Conservation (phyloP, 768 basidiomycete genomes). For the Cantharellus cinnabarinus region DNA sequence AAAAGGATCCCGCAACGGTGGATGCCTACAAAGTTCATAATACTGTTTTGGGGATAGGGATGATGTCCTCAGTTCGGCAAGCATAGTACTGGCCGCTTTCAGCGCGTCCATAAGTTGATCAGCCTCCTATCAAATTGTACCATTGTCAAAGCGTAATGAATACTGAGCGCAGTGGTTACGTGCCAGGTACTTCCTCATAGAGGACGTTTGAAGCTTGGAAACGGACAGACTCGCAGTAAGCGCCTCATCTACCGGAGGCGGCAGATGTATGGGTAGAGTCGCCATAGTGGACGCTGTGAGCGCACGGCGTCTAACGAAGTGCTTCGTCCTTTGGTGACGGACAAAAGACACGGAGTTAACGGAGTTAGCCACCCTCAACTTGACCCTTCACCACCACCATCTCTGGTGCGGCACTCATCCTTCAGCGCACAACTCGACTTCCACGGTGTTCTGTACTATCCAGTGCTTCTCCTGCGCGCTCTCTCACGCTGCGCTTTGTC, state of each 20-base stretch:
- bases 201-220: slow-evolving; percentile 6
- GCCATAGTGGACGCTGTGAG: background rate
- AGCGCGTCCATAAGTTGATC: slow-evolving; percentile 98
- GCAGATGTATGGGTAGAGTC: slow-evolving; percentile 1
- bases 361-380: background rate
- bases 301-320: background rate
- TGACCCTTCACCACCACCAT: background rate
- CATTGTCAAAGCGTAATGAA: background rate
- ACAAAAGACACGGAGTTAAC: background rate
- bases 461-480: too few species aligned
- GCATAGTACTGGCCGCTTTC: slow-evolving; percentile 93
- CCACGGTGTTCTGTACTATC: too few species aligned
- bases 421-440: too few species aligned
- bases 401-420: too few species aligned
- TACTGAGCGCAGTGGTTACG: background rate
- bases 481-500: too few species aligned
- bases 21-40: slow-evolving; percentile 75
- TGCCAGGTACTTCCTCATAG: slow-evolving; percentile 6
- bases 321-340: background rate
- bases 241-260: slow-evolving; percentile 4
- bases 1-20: background rate
- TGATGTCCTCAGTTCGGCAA: slow-evolving; percentile 85
- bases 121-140: slow-evolving; percentile 38
- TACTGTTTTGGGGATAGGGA: slow-evolving; percentile 93
- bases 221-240: slow-evolving; percentile 5